Evolutionary conservation across 2,329 filamentous ascomycete species (phyloP).

Genomic region (Trichoderma oligosporum): DNA sequence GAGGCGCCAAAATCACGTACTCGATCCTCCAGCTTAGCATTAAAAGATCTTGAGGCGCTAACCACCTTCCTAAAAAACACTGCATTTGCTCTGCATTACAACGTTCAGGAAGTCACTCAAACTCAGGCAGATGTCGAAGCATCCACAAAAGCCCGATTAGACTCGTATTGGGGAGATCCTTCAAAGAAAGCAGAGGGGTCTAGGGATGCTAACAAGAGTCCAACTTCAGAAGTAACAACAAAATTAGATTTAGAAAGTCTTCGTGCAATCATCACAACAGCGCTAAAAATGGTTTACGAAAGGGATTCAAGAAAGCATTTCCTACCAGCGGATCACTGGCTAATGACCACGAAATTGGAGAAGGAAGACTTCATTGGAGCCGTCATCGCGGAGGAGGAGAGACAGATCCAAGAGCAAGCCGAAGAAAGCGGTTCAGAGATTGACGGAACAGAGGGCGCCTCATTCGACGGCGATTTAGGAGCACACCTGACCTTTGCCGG

Average conservation of each 20-base stretch:
- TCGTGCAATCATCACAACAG: constrained; percentile 71
- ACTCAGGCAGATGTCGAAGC: constrained; percentile 25
- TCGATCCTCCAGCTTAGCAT: constrained; percentile 63
- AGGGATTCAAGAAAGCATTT: constrained; percentile 86
- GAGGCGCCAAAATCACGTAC: constrained; percentile 45
- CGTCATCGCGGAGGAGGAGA: constrained; percentile 83
- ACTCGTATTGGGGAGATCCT: constrained; percentile 27
- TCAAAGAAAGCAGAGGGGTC: background rate
- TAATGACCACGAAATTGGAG: constrained; percentile 85
- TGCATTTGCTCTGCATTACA: constrained; percentile 84
- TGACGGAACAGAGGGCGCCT: constrained; percentile 34
- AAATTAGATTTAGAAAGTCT: constrained; percentile 69
- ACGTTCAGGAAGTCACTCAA: constrained; percentile 59
- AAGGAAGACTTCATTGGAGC: constrained; percentile 83
- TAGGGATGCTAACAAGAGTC: background rate
- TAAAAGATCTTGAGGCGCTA: constrained; percentile 68
- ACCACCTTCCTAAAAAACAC: constrained; percentile 86
- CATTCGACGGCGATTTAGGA: constrained; percentile 25
- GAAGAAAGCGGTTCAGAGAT: constrained; percentile 29
- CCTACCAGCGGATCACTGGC: constrained; percentile 79
- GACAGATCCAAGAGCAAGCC: constrained; percentile 57
- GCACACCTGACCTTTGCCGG: constrained; percentile 43
- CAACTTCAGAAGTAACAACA: constrained; percentile 21
- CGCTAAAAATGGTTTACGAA: constrained; percentile 86
- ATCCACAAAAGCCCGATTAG: constrained; percentile 28